Evolutionary conservation across 306 rosid species (phyloP).

Genomic region (Herpetospermum pedunculosum): DNA sequence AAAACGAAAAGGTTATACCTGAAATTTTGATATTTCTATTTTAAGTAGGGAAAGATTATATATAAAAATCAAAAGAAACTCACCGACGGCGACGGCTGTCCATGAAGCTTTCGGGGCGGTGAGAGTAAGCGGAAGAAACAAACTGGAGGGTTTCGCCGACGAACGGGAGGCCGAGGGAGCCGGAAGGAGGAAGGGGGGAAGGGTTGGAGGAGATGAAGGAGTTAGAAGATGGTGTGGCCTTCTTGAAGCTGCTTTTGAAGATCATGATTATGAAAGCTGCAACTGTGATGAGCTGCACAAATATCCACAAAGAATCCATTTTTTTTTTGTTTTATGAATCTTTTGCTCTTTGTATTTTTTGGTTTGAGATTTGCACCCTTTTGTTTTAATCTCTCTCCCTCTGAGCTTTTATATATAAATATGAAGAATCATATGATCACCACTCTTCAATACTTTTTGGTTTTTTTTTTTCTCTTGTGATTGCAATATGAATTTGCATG

Average conservation of each 20-base stretch:
- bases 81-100: conserved; percentile 29
- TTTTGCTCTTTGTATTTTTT: background rate
- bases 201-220: background rate
- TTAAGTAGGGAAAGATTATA: too few relatives aligned
- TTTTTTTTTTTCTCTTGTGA: background rate
- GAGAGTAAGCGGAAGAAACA: conserved; percentile 66
- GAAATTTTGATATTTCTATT: too few relatives aligned
- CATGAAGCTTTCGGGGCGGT: conserved; percentile 76
- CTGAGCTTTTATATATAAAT: background rate
- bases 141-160: conserved; percentile 83
- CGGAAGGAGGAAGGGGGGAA: conserved; percentile 54
- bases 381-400: background rate
- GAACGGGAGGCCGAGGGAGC: conserved; percentile 60
- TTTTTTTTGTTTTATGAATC: background rate
- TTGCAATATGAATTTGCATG: conserved; percentile 6
- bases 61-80: too few relatives aligned
- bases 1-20: too few relatives aligned
- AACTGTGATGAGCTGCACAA: conserved; percentile 1
- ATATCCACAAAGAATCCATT: background rate
- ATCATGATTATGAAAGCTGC: conserved; percentile 10
- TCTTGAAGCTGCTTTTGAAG: background rate
- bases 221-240: background rate
- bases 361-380: background rate
- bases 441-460: background rate
- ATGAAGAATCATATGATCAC: conserved; percentile 1